Evolutionary conservation across 164 flowering plant species (phyloP).

Genomic region (Saururus chinensis): DNA sequence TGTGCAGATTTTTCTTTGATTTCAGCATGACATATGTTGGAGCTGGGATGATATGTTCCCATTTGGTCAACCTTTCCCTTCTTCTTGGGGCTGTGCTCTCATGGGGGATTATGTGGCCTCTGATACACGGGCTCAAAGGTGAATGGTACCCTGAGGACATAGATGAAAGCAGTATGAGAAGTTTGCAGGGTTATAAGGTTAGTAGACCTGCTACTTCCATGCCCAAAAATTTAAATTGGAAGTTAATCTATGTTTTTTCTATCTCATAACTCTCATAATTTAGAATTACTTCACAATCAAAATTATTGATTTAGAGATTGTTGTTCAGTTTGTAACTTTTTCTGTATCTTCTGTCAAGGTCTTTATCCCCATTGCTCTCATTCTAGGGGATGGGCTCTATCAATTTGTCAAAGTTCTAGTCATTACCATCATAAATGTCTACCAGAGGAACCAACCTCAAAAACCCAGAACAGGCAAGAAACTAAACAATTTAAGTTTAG

Average conservation of each 20-base stretch:
- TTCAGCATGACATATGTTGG: slow-evolving; percentile 78
- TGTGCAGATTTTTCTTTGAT: slow-evolving; percentile 77
- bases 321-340: not conserved
- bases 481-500: not conserved
- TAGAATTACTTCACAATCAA: no score
- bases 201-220: not conserved
- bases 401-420: slow-evolving; percentile 48
- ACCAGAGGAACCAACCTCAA: not conserved
- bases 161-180: slow-evolving; percentile 72
- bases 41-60: slow-evolving; percentile 92
- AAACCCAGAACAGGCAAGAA: slow-evolving; percentile 23
- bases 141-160: slow-evolving; percentile 54
- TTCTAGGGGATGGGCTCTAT: slow-evolving; percentile 89
- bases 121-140: slow-evolving; percentile 56
- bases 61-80: slow-evolving; percentile 74
- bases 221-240: not conserved
- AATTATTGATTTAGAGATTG: not conserved
- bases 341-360: slow-evolving; percentile 33
- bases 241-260: not conserved
- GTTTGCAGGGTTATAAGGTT: slow-evolving; percentile 90
- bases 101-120: slow-evolving; percentile 96
- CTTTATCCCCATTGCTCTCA: slow-evolving; percentile 65
- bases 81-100: slow-evolving; percentile 85
- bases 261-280: no score
- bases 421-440: slow-evolving; percentile 6